Conservation (phyloP, 2,329 filamentous ascomycete species). For the Keithomyces neogunnii region DNA sequence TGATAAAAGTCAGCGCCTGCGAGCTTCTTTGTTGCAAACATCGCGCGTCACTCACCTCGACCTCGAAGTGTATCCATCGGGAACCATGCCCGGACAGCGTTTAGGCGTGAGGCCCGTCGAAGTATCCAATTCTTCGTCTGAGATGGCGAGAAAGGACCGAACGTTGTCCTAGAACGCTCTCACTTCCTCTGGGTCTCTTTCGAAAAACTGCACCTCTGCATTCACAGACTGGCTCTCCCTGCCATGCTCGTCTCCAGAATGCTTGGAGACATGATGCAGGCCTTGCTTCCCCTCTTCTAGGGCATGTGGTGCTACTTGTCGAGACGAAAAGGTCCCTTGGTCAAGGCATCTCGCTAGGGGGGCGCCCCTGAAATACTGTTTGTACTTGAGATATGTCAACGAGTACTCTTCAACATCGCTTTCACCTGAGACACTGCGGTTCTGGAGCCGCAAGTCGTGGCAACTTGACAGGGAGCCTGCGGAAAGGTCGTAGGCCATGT, state of each 20-base stretch:
- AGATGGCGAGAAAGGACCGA: conserved; percentile 19
- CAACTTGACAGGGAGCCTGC: conserved; percentile 1
- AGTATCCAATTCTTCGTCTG: conserved; percentile 21
- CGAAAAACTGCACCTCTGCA: background rate
- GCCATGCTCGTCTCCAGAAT: background rate
- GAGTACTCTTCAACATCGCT: conserved; percentile 21
- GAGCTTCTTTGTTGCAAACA: background rate
- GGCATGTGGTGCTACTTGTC: background rate
- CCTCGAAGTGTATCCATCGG: background rate
- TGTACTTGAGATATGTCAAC: conserved; percentile 24
- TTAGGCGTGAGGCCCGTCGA: background rate
- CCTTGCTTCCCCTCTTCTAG: no score
- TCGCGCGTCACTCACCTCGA: background rate
- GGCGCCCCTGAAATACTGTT: conserved; percentile 20
- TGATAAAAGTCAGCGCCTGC: background rate
- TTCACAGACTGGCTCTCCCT: background rate
- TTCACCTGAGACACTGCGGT: background rate
- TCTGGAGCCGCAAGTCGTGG: background rate
- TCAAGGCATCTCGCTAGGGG: conserved; percentile 24
- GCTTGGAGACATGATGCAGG: no score
- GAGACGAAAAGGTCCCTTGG: background rate
- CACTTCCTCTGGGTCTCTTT: conserved; percentile 16
- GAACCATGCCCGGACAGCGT: background rate
- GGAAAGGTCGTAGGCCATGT: conserved; percentile 2
- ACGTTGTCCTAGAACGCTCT: conserved; percentile 23